Base-by-base conservation (phyloP, 371 early-diverging fungal genomes). In the Chytridium lagenaria region DNA sequence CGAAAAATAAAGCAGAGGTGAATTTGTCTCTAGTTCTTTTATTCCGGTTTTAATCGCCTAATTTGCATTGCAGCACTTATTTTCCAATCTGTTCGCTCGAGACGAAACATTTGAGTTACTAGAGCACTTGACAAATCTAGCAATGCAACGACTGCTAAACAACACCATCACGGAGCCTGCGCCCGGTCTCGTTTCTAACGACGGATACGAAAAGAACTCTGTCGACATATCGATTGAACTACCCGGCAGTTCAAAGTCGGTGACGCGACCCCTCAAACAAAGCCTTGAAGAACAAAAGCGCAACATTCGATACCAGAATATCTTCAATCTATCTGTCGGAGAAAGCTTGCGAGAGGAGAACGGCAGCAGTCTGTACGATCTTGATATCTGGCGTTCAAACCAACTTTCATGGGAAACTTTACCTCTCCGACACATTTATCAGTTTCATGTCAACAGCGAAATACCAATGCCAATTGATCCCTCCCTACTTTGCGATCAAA, bases 101-200 rank as follows among this genome's bases (percentile, higher is more conserved):
- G 97, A 98, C 78, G 96, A 96, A 87, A 94, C 95, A 0, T 94
- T 89, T 71, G 96, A 95, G 50, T 83, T 95, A 49, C 81, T 98
- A n/a, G 92, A 94, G 34, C 93, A 96, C 72, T 82, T 98, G 69
- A 94, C 93, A 0, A 90, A 91, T 38, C 73, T 92, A 55, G 92
- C 95, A 0, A 95, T 95, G 94, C 92, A 94, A 70, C 87, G 93
- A 34, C 85, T 98, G 30, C 83, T 98, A 65, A 90, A 94, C 71
- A 93, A 87, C 75, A 90, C 94, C 3, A 23, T 71, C 50, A 80
- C 81, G 5, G 83, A 84, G 30, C 84, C 81, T 5, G 84, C 83
- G 22, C 84, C 84, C 1, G 83, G 84, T 15, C 68, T 81, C 10
- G 70, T 81, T 52, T 75, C 28, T 16, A 49, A 63, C 19, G 75